A percentile compares a stretch with the other conserved stretches of the same genome.
phyloP scores from a whole-genome alignment of 768 basidiomycete genomes.

The Russula abietina region DNA sequence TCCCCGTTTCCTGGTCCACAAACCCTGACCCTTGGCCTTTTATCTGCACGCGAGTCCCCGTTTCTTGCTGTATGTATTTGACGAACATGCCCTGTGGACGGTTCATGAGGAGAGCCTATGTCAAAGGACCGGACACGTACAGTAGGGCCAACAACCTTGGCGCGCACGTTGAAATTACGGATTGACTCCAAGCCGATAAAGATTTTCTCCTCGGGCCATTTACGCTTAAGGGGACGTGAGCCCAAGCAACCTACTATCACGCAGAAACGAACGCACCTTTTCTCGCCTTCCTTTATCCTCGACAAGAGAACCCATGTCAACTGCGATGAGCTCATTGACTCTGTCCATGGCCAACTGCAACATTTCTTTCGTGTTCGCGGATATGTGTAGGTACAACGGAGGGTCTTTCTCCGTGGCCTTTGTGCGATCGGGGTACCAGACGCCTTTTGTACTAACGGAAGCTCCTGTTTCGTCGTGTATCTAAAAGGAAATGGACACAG shows the following conservation, averaged over 20 bases:
- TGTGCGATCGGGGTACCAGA: constrained; percentile 91
- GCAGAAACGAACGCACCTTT: constrained; percentile 40
- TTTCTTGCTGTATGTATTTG: constrained; percentile 97
- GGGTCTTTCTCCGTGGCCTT: constrained; percentile 92
- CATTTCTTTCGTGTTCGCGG: constrained; percentile 61
- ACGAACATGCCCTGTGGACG: constrained; percentile 80
- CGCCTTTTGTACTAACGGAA: constrained; percentile 86
- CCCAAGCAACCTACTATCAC: background rate
- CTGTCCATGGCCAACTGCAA: constrained; percentile 64
- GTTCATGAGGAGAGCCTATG: background rate
- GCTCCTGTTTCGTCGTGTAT: constrained; percentile 91
- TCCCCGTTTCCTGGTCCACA: constrained; percentile 83
- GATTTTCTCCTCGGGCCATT: constrained; percentile 98
- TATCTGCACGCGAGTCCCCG: constrained; percentile 92
- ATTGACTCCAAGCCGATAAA: constrained; percentile 84
- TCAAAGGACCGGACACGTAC: constrained; percentile 39
- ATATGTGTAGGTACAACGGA: constrained; percentile 89
- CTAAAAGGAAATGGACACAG: constrained; percentile 37
- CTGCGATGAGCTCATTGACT: constrained; percentile 63
- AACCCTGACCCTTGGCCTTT: constrained; percentile 95
- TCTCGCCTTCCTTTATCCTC: constrained; percentile 70
- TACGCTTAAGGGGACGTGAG: constrained; percentile 53
- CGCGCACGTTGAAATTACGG: constrained; percentile 94
- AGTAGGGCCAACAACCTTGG: constrained; percentile 93
- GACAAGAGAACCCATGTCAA: constrained; percentile 76